Conservation (phyloP, 2,329 filamentous ascomycete genomes). For the Truncatella angustata region DNA sequence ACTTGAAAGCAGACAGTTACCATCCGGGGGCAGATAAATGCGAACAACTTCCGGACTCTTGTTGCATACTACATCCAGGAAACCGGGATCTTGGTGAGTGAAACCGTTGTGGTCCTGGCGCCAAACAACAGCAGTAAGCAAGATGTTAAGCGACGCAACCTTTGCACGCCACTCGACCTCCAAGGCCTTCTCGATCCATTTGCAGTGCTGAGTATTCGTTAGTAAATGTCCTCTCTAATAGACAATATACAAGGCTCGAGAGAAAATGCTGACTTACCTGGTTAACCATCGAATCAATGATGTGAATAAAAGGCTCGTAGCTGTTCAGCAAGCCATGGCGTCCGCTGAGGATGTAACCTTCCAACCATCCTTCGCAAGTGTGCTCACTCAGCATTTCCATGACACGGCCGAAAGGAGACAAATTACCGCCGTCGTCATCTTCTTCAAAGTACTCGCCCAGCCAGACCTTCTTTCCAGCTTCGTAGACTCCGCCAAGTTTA, state of each 20-base stretch:
- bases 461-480: conserved; percentile 77
- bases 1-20: conserved; percentile 69
- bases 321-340: conserved; percentile 76
- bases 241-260: neutral
- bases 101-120: conserved; percentile 83
- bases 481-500: conserved; percentile 70
- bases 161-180: conserved; percentile 76
- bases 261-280: conserved; percentile 42
- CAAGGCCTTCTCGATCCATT: conserved; percentile 80
- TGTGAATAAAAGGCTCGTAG: conserved; percentile 80
- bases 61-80: conserved; percentile 76
- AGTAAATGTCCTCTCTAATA: conserved; percentile 14
- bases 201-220: too few species aligned
- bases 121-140: conserved; percentile 77
- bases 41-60: conserved; percentile 78
- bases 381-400: conserved; percentile 87
- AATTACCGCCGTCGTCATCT: conserved; percentile 71
- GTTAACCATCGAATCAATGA: conserved; percentile 84
- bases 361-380: conserved; percentile 76
- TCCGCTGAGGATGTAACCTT: conserved; percentile 74
- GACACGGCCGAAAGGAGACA: conserved; percentile 66
- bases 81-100: conserved; percentile 77
- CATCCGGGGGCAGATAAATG: conserved; percentile 78
- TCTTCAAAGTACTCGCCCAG: conserved; percentile 76
- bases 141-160: conserved; percentile 74